Percentiles rank a stretch among this genome's conserved stretches.
Evolutionary conservation across 257 asterid genomes (phyloP).

Genomic region (Solanum habrochaites): DNA sequence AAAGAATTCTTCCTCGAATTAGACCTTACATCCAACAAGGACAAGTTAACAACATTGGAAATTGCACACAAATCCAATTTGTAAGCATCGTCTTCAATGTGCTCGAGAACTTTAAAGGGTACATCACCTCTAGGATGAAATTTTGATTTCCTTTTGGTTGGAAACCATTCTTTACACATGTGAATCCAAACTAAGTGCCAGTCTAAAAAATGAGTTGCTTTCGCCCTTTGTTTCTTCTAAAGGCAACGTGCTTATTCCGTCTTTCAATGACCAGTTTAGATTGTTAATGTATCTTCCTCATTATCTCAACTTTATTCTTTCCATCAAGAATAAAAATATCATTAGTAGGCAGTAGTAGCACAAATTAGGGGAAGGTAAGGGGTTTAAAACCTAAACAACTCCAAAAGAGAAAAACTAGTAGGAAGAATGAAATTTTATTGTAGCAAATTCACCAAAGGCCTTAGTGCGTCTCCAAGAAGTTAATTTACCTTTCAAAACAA

Average conservation of each 20-base stretch:
- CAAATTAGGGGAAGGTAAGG: too few species aligned
- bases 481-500: too few species aligned
- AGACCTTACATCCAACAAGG: not conserved
- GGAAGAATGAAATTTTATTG: too few species aligned
- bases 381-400: too few species aligned
- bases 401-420: too few species aligned
- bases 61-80: not conserved
- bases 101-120: not conserved
- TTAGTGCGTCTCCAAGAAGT: too few species aligned
- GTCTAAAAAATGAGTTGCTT: not conserved
- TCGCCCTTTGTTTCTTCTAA: not conserved
- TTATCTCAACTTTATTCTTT: not conserved
- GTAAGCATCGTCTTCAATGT: not conserved
- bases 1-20: not conserved
- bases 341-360: not conserved
- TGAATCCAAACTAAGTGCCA: not conserved
- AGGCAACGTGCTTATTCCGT: not conserved
- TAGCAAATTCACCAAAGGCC: too few species aligned
- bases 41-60: not conserved
- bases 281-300: not conserved
- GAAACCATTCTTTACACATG: not conserved
- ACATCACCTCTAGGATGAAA: not conserved
- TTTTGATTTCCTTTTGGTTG: not conserved
- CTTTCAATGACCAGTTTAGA: not conserved
- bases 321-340: too few species aligned